Percentiles rank a stretch among this genome's conserved stretches.
Evolutionary conservation across 129 eudicot genomes (phyloP).

Genomic region (Lactuca saligna): DNA sequence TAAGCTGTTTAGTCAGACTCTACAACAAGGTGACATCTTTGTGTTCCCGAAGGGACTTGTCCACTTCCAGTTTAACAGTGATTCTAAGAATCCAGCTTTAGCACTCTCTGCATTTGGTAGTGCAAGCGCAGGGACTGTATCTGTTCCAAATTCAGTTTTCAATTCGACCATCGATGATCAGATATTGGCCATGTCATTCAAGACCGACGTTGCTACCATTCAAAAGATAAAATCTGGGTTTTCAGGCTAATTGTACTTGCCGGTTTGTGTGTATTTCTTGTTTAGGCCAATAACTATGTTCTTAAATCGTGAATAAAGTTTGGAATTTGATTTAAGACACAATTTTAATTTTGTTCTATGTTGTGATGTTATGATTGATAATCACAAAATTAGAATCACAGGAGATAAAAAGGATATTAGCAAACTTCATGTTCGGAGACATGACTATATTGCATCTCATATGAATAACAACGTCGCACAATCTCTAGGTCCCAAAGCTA

Average conservation of each 20-base stretch:
- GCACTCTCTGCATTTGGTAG: slow-evolving; percentile 29
- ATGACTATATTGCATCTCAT: too few relatives aligned
- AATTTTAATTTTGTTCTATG: too few relatives aligned
- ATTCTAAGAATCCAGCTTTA: slow-evolving; percentile 14
- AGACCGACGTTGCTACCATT: slow-evolving; percentile 32
- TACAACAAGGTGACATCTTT: slow-evolving; percentile 29
- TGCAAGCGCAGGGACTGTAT: slow-evolving; percentile 28
- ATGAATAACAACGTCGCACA: too few relatives aligned
- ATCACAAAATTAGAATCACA: too few relatives aligned
- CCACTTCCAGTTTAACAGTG: slow-evolving; percentile 24
- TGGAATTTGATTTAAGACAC: too few relatives aligned
- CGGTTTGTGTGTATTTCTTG: neutral
- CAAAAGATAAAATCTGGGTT: slow-evolving; percentile 33
- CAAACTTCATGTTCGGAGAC: too few relatives aligned
- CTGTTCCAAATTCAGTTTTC: slow-evolving; percentile 27
- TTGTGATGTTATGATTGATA: too few relatives aligned
- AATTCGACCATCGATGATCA: slow-evolving; percentile 25
- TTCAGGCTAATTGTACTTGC: slow-evolving; percentile 9
- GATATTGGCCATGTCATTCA: slow-evolving; percentile 24
- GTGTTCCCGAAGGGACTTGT: slow-evolving; percentile 34
- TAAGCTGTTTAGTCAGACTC: slow-evolving; percentile 21
- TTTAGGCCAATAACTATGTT: neutral
- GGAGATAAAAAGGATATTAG: too few relatives aligned
- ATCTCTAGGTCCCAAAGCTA: too few relatives aligned
- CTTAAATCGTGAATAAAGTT: slow-evolving; percentile 8